A percentile compares a stretch with the other conserved stretches of the same genome.
Conservation (phyloP, 139 green algal genomes). For the Yamagishiella unicocca region DNA sequence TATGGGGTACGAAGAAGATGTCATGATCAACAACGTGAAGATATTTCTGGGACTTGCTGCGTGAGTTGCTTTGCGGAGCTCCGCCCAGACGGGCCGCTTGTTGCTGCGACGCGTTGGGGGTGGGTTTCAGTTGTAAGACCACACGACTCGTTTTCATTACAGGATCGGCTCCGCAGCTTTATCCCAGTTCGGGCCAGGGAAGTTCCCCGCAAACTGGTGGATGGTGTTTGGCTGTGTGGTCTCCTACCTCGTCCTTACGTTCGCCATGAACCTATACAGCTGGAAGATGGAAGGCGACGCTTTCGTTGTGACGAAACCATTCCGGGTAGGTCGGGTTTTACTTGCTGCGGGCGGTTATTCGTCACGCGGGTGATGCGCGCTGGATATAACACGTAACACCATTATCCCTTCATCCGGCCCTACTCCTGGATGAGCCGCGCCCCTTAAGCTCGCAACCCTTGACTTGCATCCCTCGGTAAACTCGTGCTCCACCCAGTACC, state of each 20-base stretch:
- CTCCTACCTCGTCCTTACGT: slow-evolving; percentile 72
- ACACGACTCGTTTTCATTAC: slow-evolving; percentile 19
- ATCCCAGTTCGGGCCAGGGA: slow-evolving; percentile 84
- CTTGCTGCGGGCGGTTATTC: too few species aligned
- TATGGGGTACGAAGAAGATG: slow-evolving; percentile 72
- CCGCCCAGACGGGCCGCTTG: too few species aligned
- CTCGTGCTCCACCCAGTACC: too few species aligned
- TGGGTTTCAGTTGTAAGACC: too few species aligned
- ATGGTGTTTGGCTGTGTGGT: slow-evolving; percentile 74
- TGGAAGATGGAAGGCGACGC: slow-evolving; percentile 71
- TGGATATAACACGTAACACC: too few species aligned
- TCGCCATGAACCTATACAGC: slow-evolving; percentile 66
- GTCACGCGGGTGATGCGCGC: too few species aligned
- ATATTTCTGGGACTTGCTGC: slow-evolving; percentile 73
- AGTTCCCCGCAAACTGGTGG: slow-evolving; percentile 75
- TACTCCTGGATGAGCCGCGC: too few species aligned
- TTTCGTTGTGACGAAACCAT: slow-evolving; percentile 69
- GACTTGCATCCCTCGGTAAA: too few species aligned
- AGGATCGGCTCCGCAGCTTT: slow-evolving; percentile 75
- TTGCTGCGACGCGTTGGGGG: too few species aligned
- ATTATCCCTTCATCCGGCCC: too few species aligned
- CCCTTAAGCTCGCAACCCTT: too few species aligned
- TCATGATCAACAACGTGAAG: slow-evolving; percentile 79
- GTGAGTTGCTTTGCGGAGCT: too few species aligned
- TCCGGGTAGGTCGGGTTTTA: slow-evolving; percentile 3